Evolutionary conservation across 345 rosid genomes (phyloP).

Genomic region (Salix suchowensis): DNA sequence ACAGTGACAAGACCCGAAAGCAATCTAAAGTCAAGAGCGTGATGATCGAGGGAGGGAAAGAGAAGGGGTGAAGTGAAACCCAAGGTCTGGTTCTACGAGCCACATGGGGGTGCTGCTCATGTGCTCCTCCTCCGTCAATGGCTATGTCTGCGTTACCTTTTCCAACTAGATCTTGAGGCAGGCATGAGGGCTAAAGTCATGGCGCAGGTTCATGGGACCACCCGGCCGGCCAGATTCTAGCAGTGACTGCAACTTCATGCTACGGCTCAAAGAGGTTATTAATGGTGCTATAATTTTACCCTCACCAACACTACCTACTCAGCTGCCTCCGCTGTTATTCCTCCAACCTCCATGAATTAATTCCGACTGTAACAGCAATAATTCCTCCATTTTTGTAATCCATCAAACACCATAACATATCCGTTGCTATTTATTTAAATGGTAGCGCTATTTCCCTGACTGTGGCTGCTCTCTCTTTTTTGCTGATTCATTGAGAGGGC

Average conservation of each 20-base stretch:
- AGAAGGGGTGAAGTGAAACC: background rate
- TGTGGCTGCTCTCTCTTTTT: background rate
- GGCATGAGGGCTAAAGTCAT: background rate
- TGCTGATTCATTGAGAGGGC: no score
- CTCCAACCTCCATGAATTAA: background rate
- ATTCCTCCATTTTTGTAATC: background rate
- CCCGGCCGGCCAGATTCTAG: background rate
- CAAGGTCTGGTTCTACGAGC: conserved; percentile 24
- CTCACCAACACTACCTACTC: background rate
- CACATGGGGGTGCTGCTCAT: background rate
- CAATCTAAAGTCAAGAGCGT: conserved; percentile 1
- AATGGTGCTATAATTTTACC: background rate
- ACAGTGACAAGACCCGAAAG: background rate
- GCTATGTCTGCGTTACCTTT: background rate
- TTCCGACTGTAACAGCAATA: background rate
- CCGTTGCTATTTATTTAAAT: no score
- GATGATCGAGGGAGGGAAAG: conserved; percentile 8
- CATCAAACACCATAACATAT: background rate
- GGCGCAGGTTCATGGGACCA: background rate
- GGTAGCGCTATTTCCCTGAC: no score
- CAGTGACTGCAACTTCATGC: background rate
- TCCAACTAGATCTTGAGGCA: background rate
- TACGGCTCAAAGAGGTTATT: background rate
- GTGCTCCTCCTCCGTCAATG: background rate
- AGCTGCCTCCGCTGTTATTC: background rate